Conservation (phyloP, 78 protist genomes). For the Creolimax fragrantissima region DNA sequence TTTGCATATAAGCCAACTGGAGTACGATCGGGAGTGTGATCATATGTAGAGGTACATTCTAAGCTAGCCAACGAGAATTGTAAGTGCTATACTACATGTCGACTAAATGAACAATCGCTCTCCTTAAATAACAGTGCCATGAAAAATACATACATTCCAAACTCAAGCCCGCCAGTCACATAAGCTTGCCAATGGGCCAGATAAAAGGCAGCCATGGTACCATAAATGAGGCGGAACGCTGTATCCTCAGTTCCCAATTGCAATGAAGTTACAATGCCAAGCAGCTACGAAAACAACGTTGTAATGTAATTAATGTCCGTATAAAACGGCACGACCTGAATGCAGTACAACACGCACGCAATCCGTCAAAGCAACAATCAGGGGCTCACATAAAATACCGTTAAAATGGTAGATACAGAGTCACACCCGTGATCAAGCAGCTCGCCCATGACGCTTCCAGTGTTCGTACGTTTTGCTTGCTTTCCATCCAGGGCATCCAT, state of each 20-base stretch:
- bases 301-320: too few relatives aligned
- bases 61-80: too few relatives aligned
- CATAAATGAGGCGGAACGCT: background rate
- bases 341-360: too few relatives aligned
- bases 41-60: too few relatives aligned
- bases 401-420: background rate
- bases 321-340: too few relatives aligned
- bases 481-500: constrained; percentile 62
- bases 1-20: too few relatives aligned
- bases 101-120: too few relatives aligned
- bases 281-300: background rate
- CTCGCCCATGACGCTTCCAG: constrained; percentile 51
- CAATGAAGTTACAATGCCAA: background rate
- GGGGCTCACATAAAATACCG: background rate
- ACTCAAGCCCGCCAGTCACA: background rate
- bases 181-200: constrained; percentile 11
- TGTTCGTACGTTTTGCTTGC: constrained; percentile 61
- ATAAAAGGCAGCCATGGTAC: background rate
- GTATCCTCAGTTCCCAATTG: background rate
- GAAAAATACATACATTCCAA: constrained; percentile 5
- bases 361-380: too few relatives aligned
- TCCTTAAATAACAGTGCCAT: too few relatives aligned
- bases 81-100: too few relatives aligned
- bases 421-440: constrained; percentile 64
- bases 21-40: too few relatives aligned